phyloP scores from a whole-genome alignment of 805 yeast species.

The Starmerella etchellsii region DNA sequence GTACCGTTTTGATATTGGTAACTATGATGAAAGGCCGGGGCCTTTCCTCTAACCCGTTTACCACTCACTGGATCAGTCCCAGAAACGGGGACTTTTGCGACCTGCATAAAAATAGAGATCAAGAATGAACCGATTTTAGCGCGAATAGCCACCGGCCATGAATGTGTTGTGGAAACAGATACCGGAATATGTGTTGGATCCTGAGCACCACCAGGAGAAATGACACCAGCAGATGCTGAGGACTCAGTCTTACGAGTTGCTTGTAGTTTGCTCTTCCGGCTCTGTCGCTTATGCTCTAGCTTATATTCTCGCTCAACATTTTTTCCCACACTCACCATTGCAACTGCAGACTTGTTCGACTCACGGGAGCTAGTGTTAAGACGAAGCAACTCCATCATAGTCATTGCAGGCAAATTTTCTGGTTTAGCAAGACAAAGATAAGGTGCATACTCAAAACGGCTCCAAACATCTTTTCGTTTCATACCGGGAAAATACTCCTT shows the following conservation, averaged over 20 bases:
- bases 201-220: neutral
- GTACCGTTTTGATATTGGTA: slow-evolving; percentile 71
- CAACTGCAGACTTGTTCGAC: slow-evolving; percentile 75
- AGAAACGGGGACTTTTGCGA: slow-evolving; percentile 66
- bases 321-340: slow-evolving; percentile 67
- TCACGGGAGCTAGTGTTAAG: slow-evolving; percentile 53
- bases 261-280: neutral
- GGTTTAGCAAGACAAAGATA: slow-evolving; percentile 60
- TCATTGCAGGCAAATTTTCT: slow-evolving; percentile 68
- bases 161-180: slow-evolving; percentile 3
- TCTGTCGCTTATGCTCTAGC: slow-evolving; percentile 10
- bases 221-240: neutral
- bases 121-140: slow-evolving; percentile 76
- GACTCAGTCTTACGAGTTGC: no score
- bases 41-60: slow-evolving; percentile 48
- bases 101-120: slow-evolving; percentile 60
- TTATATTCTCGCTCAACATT: slow-evolving; percentile 74
- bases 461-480: slow-evolving; percentile 14
- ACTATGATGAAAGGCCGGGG: slow-evolving; percentile 84
- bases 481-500: slow-evolving; percentile 12
- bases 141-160: slow-evolving; percentile 45
- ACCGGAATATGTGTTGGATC: neutral
- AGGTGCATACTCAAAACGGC: slow-evolving; percentile 50
- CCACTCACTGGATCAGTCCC: slow-evolving; percentile 76
- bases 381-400: slow-evolving; percentile 70